These are phyloP conservation scores for Gracilariopsis chorda DNA, from an alignment of 23 red algal genomes.

Conservation along the genomic window DNA sequence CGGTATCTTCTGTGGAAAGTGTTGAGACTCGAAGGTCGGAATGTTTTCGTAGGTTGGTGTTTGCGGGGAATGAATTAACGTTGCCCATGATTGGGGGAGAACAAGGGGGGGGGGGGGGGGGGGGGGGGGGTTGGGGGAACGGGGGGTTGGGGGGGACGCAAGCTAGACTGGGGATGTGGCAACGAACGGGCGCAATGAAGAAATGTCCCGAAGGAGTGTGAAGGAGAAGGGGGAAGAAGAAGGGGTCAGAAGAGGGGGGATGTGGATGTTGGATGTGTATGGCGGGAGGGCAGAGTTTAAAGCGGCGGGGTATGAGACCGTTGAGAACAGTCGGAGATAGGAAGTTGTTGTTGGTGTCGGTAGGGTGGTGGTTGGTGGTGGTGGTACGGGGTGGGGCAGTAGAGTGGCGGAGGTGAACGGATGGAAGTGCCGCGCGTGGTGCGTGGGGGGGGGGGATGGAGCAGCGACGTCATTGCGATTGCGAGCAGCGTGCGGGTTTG, in stretches of 20 bases:
- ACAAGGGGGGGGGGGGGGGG: not conserved
- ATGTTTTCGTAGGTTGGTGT: not conserved
- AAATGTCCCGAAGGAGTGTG: not conserved
- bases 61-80: not conserved
- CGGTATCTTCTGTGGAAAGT: not conserved
- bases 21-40: not conserved
- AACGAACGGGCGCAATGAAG: too few species aligned
- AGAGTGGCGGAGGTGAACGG: too few species aligned
- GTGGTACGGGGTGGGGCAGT: too few species aligned
- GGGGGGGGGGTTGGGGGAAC: not conserved
- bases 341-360: too few species aligned
- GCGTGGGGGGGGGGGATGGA: not conserved
- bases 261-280: too few species aligned
- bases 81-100: slow-evolving; percentile 21
- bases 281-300: not conserved
- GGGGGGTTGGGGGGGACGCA: not conserved
- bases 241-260: not conserved
- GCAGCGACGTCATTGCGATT: too few species aligned
- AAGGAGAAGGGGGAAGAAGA: not conserved
- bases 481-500: too few species aligned
- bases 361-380: too few species aligned
- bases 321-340: too few species aligned
- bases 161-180: too few species aligned
- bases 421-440: slow-evolving; percentile 11
- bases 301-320: not conserved